Conservation (phyloP, 768 basidiomycete species). For the Boletus rubropictus region DNA sequence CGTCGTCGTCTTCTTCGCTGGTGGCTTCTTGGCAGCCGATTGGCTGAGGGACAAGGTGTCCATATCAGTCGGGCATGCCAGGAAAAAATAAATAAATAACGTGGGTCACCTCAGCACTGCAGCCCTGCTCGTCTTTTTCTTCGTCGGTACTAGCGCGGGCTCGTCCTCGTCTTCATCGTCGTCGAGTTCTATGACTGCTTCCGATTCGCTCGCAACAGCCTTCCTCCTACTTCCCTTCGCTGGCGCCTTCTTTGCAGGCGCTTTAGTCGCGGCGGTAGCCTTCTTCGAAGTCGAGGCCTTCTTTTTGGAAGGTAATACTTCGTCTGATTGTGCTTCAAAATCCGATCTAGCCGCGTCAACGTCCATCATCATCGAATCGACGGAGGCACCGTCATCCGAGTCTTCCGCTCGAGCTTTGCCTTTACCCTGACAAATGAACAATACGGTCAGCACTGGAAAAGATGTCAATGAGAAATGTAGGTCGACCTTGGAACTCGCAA, state of each 20-base stretch:
- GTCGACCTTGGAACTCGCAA: constrained; percentile 41
- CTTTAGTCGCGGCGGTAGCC: constrained; percentile 23
- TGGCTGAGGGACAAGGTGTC: constrained; percentile 21
- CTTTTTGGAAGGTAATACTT: constrained; percentile 39
- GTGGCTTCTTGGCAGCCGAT: constrained; percentile 45
- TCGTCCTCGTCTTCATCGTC: constrained; percentile 50
- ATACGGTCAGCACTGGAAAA: background rate
- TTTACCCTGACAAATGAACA: constrained; percentile 39
- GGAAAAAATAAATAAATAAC: constrained; percentile 17
- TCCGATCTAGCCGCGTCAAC: constrained; percentile 54
- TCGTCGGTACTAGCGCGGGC: constrained; percentile 39
- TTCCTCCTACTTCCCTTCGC: constrained; percentile 56
- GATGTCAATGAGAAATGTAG: background rate
- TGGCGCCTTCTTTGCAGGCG: constrained; percentile 40
- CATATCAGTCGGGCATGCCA: constrained; percentile 23
- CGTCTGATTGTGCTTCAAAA: constrained; percentile 39
- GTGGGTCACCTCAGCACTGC: constrained; percentile 54
- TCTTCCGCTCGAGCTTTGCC: constrained; percentile 45
- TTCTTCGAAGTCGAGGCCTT: constrained; percentile 36
- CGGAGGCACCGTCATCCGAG: constrained; percentile 45
- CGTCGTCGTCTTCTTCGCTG: constrained; percentile 43
- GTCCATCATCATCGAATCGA: constrained; percentile 78
- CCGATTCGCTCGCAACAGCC: constrained; percentile 43
- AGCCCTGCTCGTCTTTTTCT: constrained; percentile 57
- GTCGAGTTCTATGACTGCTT: constrained; percentile 50